A percentile compares a stretch with the other conserved stretches of the same genome.
These are phyloP conservation scores for Cupressus sempervirens DNA, from an alignment of 75 land plant genomes.

Conservation along the genomic window DNA sequence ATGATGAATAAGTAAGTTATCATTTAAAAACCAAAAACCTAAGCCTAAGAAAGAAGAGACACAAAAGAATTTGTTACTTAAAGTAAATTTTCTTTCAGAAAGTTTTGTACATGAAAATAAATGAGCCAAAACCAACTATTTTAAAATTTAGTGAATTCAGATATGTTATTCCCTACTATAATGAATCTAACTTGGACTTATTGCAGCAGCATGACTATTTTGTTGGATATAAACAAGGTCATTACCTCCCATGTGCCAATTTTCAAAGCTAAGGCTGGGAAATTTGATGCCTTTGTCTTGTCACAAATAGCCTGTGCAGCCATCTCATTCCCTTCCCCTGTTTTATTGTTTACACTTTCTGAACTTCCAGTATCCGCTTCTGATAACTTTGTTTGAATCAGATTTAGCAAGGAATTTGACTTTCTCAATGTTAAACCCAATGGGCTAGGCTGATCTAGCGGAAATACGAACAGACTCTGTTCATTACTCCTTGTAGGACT, in stretches of 20 bases:
- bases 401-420: constrained; percentile 57
- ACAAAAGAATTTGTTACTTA: neutral
- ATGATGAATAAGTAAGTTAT: neutral
- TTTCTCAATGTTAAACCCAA: constrained; percentile 58
- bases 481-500: neutral
- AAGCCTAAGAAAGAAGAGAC: neutral
- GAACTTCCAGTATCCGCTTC: neutral
- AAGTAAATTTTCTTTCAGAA: neutral
- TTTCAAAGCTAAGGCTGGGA: constrained; percentile 42
- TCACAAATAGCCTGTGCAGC: constrained; percentile 24
- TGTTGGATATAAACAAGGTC: neutral
- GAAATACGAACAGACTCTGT: neutral
- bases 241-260: constrained; percentile 82
- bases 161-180: neutral
- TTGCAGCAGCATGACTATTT: neutral
- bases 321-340: constrained; percentile 4
- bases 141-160: neutral
- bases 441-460: constrained; percentile 47
- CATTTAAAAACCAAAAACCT: neutral
- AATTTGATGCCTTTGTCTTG: constrained; percentile 74
- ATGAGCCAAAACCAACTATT: neutral
- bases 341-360: neutral
- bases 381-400: constrained; percentile 33
- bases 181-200: neutral
- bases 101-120: neutral